phyloP scores from a whole-genome alignment of 2,329 filamentous ascomycete species.

The Grosmannia clavigera region DNA sequence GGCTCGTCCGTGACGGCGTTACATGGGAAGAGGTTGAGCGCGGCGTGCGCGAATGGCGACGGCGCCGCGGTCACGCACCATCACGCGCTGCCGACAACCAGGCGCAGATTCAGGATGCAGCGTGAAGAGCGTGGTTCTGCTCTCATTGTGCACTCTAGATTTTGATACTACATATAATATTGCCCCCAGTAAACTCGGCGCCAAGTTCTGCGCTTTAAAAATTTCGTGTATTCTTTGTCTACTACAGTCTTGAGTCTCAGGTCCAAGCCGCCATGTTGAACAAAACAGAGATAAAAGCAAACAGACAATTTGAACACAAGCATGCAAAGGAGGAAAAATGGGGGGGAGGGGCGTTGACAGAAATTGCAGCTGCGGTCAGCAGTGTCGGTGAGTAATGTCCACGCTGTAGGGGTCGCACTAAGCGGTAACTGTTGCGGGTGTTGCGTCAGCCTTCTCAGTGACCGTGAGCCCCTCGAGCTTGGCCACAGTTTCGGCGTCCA shows the following conservation, averaged over 20 bases:
- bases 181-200: neutral
- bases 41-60: constrained; percentile 72
- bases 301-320: neutral
- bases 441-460: constrained; percentile 5
- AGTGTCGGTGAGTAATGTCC: neutral
- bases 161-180: neutral
- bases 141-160: neutral
- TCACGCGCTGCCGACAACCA: neutral
- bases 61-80: constrained; percentile 38
- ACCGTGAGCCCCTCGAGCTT: constrained; percentile 5
- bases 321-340: neutral
- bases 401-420: neutral
- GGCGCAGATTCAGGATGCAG: neutral
- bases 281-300: neutral
- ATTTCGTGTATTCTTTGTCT: neutral
- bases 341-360: neutral
- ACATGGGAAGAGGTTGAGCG: constrained; percentile 64
- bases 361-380: neutral
- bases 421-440: neutral
- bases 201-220: no score
- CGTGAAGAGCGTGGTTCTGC: neutral
- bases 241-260: neutral
- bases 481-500: neutral
- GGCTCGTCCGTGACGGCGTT: constrained; percentile 68
- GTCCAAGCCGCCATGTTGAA: neutral